A percentile compares a stretch with the other conserved stretches of the same genome.
Conservation (phyloP, 2,329 filamentous ascomycete species). For the Fusarium heterosporum region DNA sequence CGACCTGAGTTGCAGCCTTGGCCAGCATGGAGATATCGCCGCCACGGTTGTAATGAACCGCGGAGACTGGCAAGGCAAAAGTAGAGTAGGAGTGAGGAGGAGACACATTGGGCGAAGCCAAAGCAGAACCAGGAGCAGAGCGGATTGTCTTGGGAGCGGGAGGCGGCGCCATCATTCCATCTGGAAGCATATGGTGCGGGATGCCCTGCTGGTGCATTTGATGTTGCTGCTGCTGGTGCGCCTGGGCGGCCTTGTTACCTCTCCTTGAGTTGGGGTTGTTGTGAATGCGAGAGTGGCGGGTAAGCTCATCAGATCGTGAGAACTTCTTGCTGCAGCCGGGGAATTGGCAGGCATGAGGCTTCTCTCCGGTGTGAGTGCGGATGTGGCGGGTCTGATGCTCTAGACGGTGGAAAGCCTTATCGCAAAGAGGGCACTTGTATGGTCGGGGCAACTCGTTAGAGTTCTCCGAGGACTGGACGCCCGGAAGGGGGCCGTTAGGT, state of each 20-base stretch:
- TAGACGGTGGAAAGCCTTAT: constrained; percentile 97
- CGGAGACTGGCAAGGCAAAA: constrained; percentile 66
- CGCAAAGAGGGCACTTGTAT: constrained; percentile 98
- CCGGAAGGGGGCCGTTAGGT: constrained; percentile 72
- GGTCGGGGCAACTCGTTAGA: constrained; percentile 84
- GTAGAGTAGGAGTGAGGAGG: constrained; percentile 89
- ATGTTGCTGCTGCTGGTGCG: constrained; percentile 53
- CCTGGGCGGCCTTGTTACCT: constrained; percentile 79
- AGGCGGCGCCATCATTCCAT: constrained; percentile 83
- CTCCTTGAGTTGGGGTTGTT: constrained; percentile 97
- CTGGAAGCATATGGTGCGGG: constrained; percentile 60
- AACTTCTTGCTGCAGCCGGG: constrained; percentile 98
- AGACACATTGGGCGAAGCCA: constrained; percentile 94
- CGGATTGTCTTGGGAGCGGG: constrained; percentile 81
- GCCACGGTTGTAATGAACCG: constrained; percentile 63
- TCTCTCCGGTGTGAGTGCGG: constrained; percentile 96
- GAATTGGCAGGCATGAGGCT: constrained; percentile 95
- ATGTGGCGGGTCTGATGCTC: constrained; percentile 95
- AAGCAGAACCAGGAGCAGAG: constrained; percentile 86
- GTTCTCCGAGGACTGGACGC: constrained; percentile 68
- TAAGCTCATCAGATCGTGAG: constrained; percentile 95
- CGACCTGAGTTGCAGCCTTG: constrained; percentile 70
- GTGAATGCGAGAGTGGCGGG: constrained; percentile 96
- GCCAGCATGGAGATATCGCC: constrained; percentile 70
- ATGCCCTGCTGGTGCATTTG: constrained; percentile 55